Evolutionary conservation across 2,329 filamentous ascomycete genomes (phyloP).

Genomic region (Elsinoe necatrix): DNA sequence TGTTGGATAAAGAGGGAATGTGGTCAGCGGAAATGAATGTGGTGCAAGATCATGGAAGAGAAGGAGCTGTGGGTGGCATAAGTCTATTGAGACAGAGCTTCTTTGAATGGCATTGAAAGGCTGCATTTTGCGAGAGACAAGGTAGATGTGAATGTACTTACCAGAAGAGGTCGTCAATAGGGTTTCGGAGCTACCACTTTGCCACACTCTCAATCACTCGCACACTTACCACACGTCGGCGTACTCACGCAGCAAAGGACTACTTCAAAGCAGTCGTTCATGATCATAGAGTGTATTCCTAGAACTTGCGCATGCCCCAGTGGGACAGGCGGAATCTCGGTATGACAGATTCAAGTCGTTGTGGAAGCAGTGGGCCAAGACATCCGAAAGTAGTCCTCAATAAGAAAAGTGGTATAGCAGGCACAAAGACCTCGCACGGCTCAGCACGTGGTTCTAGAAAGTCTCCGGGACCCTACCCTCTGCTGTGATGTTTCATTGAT

Average conservation of each 20-base stretch:
- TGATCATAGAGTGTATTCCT: too few species aligned
- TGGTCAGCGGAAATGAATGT: conserved; percentile 18
- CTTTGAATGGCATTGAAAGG: conserved; percentile 12
- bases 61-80: conserved; percentile 1
- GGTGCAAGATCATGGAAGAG: background rate
- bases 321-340: background rate
- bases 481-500: too few species aligned
- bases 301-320: too few species aligned
- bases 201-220: background rate
- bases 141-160: background rate
- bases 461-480: background rate
- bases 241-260: too few species aligned
- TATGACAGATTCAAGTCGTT: background rate
- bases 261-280: too few species aligned
- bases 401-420: conserved; percentile 14
- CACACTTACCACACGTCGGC: too few species aligned
- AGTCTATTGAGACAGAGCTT: background rate
- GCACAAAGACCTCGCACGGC: background rate
- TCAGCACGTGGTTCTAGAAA: background rate
- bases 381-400: conserved; percentile 19
- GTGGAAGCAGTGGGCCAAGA: background rate
- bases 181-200: background rate
- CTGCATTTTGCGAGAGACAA: background rate
- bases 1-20: conserved; percentile 11
- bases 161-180: conserved; percentile 20